Evolutionary conservation across 495 filamentous ascomycete genomes (phyloP), one percentile per base, ranked within the genome.

Genomic region (Aspergillus coremiiformis): DNA sequence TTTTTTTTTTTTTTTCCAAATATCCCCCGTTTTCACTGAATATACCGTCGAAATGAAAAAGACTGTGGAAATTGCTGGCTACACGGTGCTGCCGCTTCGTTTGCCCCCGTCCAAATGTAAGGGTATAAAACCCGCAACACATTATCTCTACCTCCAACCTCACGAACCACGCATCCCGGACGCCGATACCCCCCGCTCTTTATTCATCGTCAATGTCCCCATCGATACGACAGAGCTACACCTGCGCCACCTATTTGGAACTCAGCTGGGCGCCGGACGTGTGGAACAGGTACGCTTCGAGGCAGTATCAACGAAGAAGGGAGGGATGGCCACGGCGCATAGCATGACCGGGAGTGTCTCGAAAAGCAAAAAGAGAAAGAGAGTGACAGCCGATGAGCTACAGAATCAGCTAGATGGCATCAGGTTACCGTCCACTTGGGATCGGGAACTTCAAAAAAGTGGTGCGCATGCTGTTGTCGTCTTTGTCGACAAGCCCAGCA

Each of bases 121-220:
- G 37, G 8, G n/a, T 57, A 78, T 81, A 6, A 61, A 73, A 15
- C 56, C 76, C n/a, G 78, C 76, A 52, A 81, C 76, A 43, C 93
- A 98, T 71, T 87, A 89, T 71, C 76, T 97, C 63, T 96, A 96
- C 69, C 66, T 96, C 46, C 87, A 85, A 49, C 81, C 80, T 26
- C 89, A 96, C 64, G 77, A 83, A 39, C 90, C 86, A 50, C 87
- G 83, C 59, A 77, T 90, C 21, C 83, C 88, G 14, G 84, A 85
- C 10, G 72, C 80, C 15, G 77, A 85, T 60, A 82, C 90, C 60
- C 63, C 78, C 20, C 83, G 89, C 52, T 86, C 85, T 42, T 77
- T 98, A 21, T 98, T 95, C 70, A 61, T 91, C 20, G 84, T 90
- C 54, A 97, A 98, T 63, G 63, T 92, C 5, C 94, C 93, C 29